Evolutionary conservation across 208 protist species (phyloP), one percentile per base, ranked within the genome.

Genomic region (Zelonia costaricensis): DNA sequence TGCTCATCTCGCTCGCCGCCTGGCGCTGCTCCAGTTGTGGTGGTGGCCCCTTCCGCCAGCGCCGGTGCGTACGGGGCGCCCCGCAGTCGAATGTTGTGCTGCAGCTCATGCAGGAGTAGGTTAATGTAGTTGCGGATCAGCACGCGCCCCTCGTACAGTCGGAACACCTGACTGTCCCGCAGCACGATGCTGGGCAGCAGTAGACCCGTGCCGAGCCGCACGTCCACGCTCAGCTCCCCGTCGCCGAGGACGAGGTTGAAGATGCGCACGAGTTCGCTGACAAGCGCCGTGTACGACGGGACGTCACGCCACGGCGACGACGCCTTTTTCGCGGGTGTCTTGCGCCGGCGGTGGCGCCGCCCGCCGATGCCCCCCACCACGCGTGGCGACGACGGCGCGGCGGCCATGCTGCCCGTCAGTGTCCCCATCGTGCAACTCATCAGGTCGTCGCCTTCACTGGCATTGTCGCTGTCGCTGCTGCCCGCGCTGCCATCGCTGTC

Each of bases 121-220:
- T 45, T 69, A 23, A 89, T 35, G 63, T 84, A 74, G 30, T 65
- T 74, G n/a, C 76, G 76, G 44, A 93, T 58, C 27, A 80, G 70
- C 25, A 79, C 47, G 38, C 72, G 84, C 1, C 87, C 84, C 57
- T 91, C 78, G 33, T 82, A 82, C 2, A 72, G 49, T 1, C 76
- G 74, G 54, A 93, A 89, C 8, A 76, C 72, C 48, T 58, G 49
- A 13, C 28, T 69, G 53, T 78, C 80, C 10, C 69, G 62, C 57
- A 89, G 71, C 12, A 73, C 74, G 9, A 89, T 56, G 42, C 70
- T 64, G 9, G 77, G 56, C 15, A 88, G 74, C n/a, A 82, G 52
- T 33, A 75, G 49, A 2, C 74, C 78, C 9, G 76, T 69, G 0
- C 66, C 69, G 25, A 83, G 58, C 7, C 75, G 72, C 13, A 93